A percentile compares a stretch with the other conserved stretches of the same genome.
phyloP scores from a whole-genome alignment of 1,139 yeast genomes.

The Debaryomycetaceae sp. region DNA sequence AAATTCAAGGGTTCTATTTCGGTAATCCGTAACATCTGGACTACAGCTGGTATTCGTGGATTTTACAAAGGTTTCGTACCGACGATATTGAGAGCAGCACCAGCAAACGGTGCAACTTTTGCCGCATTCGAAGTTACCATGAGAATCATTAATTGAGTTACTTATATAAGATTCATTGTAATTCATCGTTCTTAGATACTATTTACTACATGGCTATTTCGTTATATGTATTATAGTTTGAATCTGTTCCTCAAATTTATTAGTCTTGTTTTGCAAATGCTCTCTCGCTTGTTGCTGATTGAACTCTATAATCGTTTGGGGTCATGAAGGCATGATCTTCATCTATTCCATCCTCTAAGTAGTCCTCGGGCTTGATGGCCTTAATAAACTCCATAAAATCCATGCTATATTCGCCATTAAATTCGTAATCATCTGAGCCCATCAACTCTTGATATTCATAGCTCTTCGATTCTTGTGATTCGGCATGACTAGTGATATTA shows the following conservation, averaged over 20 bases:
- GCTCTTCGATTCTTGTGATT: slow-evolving; percentile 10
- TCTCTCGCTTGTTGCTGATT: neutral
- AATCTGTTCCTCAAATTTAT: too few relatives aligned
- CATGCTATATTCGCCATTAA: slow-evolving; percentile 49
- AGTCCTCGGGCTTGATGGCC: slow-evolving; percentile 42
- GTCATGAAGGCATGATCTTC: neutral
- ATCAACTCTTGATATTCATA: slow-evolving; percentile 38
- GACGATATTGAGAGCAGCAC: slow-evolving; percentile 91
- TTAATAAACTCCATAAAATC: slow-evolving; percentile 48
- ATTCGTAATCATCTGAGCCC: slow-evolving; percentile 51
- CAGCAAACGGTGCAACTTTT: slow-evolving; percentile 95
- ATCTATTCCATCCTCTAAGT: slow-evolving; percentile 3
- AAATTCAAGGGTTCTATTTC: slow-evolving; percentile 48
- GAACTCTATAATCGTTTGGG: neutral
- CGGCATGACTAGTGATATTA: neutral
- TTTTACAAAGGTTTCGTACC: slow-evolving; percentile 88
- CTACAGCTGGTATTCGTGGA: slow-evolving; percentile 62
- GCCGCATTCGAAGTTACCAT: slow-evolving; percentile 86
- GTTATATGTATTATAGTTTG: too few relatives aligned
- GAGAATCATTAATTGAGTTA: slow-evolving; percentile 43
- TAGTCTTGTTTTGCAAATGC: neutral
- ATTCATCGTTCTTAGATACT: neutral
- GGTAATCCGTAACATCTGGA: slow-evolving; percentile 54
- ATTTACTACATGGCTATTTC: neutral
- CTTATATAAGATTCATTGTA: neutral